Conservation (phyloP, 1,139 yeast species). For the Suhomyces bolitotheri region DNA sequence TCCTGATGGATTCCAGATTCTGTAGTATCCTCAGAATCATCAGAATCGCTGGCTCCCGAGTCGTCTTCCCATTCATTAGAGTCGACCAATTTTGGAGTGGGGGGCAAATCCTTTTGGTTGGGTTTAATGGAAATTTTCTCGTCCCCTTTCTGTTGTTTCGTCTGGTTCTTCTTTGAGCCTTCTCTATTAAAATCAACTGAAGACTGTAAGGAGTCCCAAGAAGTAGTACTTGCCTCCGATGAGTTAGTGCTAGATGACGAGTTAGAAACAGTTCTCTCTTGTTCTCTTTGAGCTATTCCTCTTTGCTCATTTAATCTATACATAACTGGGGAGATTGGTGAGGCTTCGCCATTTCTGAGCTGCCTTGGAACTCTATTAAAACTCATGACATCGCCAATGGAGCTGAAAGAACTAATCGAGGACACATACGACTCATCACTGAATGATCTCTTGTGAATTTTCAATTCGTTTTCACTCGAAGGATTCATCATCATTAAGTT, state of each 20-base stretch:
- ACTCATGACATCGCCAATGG: conserved; percentile 36
- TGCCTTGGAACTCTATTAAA: conserved; percentile 13
- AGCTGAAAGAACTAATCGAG: conserved; percentile 41
- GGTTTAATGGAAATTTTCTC: conserved; percentile 1
- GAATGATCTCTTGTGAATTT: conserved; percentile 33
- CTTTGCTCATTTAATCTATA: conserved; percentile 3
- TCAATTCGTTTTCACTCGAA: conserved; percentile 2
- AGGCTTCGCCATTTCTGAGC: conserved; percentile 5
- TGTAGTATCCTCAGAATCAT: background rate
- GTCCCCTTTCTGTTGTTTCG: background rate
- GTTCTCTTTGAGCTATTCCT: background rate
- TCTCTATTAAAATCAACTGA: conserved; percentile 31
- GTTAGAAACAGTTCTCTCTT: conserved; percentile 1
- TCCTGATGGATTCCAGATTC: too few relatives aligned
- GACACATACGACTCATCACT: conserved; percentile 44
- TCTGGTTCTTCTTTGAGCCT: background rate
- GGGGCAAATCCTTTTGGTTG: conserved; percentile 7
- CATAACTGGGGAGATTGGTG: conserved; percentile 5
- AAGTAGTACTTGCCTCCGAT: conserved; percentile 17
- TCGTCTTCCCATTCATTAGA: conserved; percentile 10
- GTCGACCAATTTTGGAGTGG: conserved; percentile 4
- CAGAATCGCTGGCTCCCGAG: background rate
- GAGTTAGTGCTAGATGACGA: conserved; percentile 12
- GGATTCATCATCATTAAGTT: conserved; percentile 4
- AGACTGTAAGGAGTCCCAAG: conserved; percentile 41